A percentile compares a stretch with the other conserved stretches of the same genome.
Conservation (phyloP, 495 filamentous ascomycete species). For the Hyphodiscus hymeniophilus region DNA sequence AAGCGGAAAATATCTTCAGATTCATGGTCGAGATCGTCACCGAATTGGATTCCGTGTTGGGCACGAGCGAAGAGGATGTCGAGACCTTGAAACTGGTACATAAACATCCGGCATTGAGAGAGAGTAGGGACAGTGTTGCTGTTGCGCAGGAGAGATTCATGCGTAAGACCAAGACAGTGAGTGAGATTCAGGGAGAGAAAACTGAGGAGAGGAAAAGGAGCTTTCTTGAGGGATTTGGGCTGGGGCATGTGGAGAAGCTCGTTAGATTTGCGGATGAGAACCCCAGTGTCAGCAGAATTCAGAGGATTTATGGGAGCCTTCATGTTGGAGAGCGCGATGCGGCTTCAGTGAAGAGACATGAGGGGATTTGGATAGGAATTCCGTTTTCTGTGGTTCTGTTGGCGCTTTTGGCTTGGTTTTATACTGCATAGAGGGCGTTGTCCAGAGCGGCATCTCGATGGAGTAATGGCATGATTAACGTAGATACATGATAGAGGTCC, state of each 20-base stretch:
- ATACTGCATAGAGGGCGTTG: too few species aligned
- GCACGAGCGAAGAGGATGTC: slow-evolving; percentile 1
- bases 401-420: too few species aligned
- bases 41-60: slow-evolving; percentile 28
- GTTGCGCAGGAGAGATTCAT: slow-evolving; percentile 1
- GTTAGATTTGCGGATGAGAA: background rate
- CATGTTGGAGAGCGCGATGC: too few species aligned
- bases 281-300: too few species aligned
- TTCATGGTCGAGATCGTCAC: slow-evolving; percentile 29
- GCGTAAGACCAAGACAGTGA: background rate
- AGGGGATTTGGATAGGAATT: too few species aligned
- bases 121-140: slow-evolving; percentile 8
- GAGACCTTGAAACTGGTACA: background rate
- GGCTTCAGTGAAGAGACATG: too few species aligned
- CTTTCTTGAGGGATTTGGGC: background rate
- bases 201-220: background rate
- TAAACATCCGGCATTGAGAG: background rate
- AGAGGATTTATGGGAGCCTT: too few species aligned
- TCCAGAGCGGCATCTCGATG: too few species aligned
- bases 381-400: too few species aligned
- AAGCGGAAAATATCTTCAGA: slow-evolving; percentile 37
- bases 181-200: background rate
- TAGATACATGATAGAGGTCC: too few species aligned
- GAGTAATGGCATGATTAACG: too few species aligned
- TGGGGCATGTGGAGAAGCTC: background rate